These are phyloP conservation scores for Lachnellula hyalina DNA, from an alignment of 2,329 filamentous ascomycete species.

Conservation along the genomic window DNA sequence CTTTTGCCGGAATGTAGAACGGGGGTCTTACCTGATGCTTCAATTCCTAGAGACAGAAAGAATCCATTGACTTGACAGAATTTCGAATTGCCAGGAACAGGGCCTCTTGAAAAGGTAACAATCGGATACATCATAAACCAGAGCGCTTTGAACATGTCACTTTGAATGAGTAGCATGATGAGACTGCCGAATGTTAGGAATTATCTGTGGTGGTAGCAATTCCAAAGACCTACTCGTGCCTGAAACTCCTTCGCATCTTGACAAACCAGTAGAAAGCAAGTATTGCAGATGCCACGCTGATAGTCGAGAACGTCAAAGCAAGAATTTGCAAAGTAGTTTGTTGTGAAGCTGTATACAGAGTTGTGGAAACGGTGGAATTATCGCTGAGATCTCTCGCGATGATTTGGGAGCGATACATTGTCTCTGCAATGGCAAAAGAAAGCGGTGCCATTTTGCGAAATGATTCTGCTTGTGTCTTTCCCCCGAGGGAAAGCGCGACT, in stretches of 20 bases:
- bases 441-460: slow-evolving; percentile 21
- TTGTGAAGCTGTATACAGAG: slow-evolving; percentile 14
- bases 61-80: slow-evolving; percentile 68
- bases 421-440: slow-evolving; percentile 10
- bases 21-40: slow-evolving; percentile 48
- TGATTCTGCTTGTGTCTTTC: neutral
- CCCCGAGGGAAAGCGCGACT: neutral
- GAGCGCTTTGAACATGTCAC: slow-evolving; percentile 64
- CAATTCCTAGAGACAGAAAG: slow-evolving; percentile 59
- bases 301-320: slow-evolving; percentile 36
- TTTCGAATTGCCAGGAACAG: slow-evolving; percentile 42
- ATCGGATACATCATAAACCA: slow-evolving; percentile 64
- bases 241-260: slow-evolving; percentile 67
- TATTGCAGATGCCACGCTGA: slow-evolving; percentile 53
- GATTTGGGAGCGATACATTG: slow-evolving; percentile 10
- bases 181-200: slow-evolving; percentile 43
- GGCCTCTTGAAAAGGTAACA: slow-evolving; percentile 49
- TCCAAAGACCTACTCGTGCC: slow-evolving; percentile 56
- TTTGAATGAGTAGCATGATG: slow-evolving; percentile 68
- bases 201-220: neutral
- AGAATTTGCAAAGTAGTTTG: slow-evolving; percentile 26
- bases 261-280: slow-evolving; percentile 66
- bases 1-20: neutral
- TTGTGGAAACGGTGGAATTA: slow-evolving; percentile 10
- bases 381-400: slow-evolving; percentile 10